These are phyloP conservation scores for Exophiala dermatitidis DNA, from an alignment of 2,329 filamentous ascomycete species.

Conservation along the genomic window DNA sequence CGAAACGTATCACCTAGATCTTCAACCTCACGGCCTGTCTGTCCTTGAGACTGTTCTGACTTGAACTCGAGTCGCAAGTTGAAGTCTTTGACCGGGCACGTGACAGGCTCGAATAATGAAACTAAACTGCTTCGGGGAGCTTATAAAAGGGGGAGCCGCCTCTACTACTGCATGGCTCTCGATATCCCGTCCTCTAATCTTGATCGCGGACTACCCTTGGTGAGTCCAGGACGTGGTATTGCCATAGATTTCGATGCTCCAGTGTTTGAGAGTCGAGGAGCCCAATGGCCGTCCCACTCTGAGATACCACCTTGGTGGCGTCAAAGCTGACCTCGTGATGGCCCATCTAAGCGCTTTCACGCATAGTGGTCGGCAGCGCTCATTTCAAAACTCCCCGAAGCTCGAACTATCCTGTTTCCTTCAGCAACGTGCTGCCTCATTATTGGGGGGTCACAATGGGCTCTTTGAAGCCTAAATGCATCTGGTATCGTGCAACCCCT, in stretches of 20 bases:
- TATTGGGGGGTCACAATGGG: slow-evolving; percentile 6
- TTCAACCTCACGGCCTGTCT: too few relatives aligned
- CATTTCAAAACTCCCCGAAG: not conserved
- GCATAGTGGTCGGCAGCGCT: not conserved
- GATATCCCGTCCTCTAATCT: too few relatives aligned
- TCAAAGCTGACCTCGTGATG: slow-evolving; percentile 16
- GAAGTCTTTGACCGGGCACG: not conserved
- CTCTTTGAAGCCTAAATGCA: slow-evolving; percentile 1
- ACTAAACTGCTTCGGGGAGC: not conserved
- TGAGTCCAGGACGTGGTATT: too few relatives aligned
- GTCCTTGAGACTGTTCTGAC: too few relatives aligned
- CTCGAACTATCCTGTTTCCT: not conserved
- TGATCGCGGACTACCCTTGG: too few relatives aligned
- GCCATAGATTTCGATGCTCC: not conserved
- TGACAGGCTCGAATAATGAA: not conserved
- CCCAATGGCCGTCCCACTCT: slow-evolving; percentile 8
- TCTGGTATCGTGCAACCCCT: slow-evolving; percentile 9
- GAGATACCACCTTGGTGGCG: not conserved
- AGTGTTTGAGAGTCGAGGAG: not conserved
- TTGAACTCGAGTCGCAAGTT: too few relatives aligned
- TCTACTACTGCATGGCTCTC: not conserved
- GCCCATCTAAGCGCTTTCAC: slow-evolving; percentile 16
- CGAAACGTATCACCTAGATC: too few relatives aligned
- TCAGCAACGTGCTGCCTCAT: not conserved
- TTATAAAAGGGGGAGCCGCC: not conserved